These are phyloP conservation scores for Tolypocladium inflatum DNA, from an alignment of 2,329 filamentous ascomycete genomes.

Conservation along the genomic window DNA sequence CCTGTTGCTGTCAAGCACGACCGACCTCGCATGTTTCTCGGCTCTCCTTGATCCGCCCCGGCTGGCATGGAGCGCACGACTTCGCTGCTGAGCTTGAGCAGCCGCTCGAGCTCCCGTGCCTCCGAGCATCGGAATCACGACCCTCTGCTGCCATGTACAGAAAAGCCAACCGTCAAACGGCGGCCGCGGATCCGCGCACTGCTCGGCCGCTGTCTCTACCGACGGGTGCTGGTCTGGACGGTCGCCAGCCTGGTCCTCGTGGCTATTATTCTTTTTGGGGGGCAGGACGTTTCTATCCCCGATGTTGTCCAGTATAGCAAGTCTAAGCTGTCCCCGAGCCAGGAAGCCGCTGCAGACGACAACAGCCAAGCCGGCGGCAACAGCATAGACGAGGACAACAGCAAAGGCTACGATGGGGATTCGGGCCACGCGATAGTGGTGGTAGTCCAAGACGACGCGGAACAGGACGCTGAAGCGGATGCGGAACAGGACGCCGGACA, in stretches of 20 bases:
- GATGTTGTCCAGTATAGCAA: slow-evolving; percentile 3
- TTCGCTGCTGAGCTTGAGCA: slow-evolving; percentile 23
- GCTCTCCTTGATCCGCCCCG: background rate
- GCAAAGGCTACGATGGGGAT: background rate
- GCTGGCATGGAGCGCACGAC: slow-evolving; percentile 15
- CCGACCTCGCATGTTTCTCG: background rate
- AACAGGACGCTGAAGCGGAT: background rate
- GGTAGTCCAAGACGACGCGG: background rate
- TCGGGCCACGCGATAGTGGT: background rate
- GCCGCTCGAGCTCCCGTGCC: slow-evolving; percentile 22
- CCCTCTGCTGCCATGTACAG: slow-evolving; percentile 22
- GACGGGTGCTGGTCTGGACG: slow-evolving; percentile 42
- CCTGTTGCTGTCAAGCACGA: background rate
- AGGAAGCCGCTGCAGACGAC: background rate
- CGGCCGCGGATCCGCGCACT: slow-evolving; percentile 33
- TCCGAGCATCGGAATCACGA: slow-evolving; percentile 20
- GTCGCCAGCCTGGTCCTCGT: slow-evolving; percentile 31
- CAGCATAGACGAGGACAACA: no score
- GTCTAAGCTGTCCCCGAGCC: background rate
- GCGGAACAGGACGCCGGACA: background rate
- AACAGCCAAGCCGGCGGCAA: background rate
- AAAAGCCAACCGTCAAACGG: slow-evolving; percentile 21
- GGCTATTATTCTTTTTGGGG: slow-evolving; percentile 28
- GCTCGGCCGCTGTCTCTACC: slow-evolving; percentile 42
- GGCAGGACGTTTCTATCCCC: slow-evolving; percentile 11